phyloP scores from a whole-genome alignment of 306 rosid genomes.

The Malus sylvestris region DNA sequence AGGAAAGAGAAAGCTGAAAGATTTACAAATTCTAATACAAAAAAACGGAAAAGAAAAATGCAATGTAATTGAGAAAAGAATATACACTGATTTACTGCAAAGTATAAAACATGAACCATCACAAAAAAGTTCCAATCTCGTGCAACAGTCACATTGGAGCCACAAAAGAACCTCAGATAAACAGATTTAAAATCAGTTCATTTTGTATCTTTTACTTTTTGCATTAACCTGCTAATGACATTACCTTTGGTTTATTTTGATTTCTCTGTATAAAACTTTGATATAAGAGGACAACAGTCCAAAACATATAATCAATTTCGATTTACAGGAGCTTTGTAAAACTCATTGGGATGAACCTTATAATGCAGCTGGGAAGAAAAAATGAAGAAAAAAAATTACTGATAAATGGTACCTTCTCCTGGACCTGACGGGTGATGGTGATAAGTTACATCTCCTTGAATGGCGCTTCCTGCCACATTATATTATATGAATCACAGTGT shows the following conservation, averaged over 20 bases:
- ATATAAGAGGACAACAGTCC: background rate
- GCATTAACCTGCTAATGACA: background rate
- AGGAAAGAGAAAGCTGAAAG: background rate
- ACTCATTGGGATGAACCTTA: slow-evolving; percentile 13
- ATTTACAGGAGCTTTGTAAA: background rate
- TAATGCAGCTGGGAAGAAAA: slow-evolving; percentile 27
- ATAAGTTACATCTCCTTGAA: slow-evolving; percentile 64
- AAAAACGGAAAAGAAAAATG: background rate
- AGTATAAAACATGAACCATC: background rate
- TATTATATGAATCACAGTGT: slow-evolving; percentile 20
- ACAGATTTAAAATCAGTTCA: background rate
- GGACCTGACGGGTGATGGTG: slow-evolving; percentile 83
- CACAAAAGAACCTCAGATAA: background rate
- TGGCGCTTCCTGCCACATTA: slow-evolving; percentile 59
- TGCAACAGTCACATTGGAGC: background rate
- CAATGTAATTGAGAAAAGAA: background rate
- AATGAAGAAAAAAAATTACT: slow-evolving; percentile 4
- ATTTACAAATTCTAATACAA: background rate
- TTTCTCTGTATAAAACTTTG: background rate
- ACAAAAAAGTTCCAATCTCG: background rate
- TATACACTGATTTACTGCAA: background rate
- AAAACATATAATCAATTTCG: background rate
- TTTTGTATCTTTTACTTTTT: background rate
- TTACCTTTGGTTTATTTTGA: background rate
- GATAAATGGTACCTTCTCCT: slow-evolving; percentile 71